Conservation (phyloP, 805 yeast genomes). For the Yarrowia porcina region DNA sequence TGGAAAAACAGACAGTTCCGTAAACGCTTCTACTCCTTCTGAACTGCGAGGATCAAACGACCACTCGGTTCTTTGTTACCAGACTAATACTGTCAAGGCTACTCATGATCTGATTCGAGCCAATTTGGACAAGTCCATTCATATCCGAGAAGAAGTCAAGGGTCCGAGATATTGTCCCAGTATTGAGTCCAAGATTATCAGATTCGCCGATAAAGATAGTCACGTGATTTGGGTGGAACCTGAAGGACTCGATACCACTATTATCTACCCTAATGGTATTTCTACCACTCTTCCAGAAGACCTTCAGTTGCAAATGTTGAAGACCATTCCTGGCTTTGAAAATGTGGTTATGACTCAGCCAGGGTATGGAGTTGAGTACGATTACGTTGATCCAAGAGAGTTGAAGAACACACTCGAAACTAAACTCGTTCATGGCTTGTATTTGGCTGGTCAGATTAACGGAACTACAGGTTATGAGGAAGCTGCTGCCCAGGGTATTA, state of each 20-base stretch:
- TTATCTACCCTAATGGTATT: conserved; percentile 96
- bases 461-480: conserved; percentile 99
- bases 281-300: conserved; percentile 96
- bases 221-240: conserved; percentile 96
- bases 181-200: conserved; percentile 79
- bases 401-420: conserved; percentile 76
- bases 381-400: conserved; percentile 91
- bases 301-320: conserved; percentile 70
- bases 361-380: conserved; percentile 99
- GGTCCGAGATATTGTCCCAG: conserved; percentile 99
- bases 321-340: conserved; percentile 82
- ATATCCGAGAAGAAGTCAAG: conserved; percentile 86
- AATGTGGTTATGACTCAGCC: conserved; percentile 87
- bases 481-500: conserved; percentile 94
- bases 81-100: conserved; percentile 71
- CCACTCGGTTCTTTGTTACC: conserved; percentile 54
- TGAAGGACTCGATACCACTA: conserved; percentile 81
- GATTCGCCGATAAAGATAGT: conserved; percentile 69
- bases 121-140: conserved; percentile 80
- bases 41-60: not conserved
- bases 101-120: conserved; percentile 66
- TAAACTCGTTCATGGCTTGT: conserved; percentile 70
- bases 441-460: conserved; percentile 93
- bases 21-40: conserved; percentile 42
- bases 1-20: conserved; percentile 26